A percentile compares a stretch with the other conserved stretches of the same genome.
These are phyloP conservation scores for Globisporangium carolinianum DNA, from an alignment of 352 stramenopile species.

Conservation along the genomic window DNA sequence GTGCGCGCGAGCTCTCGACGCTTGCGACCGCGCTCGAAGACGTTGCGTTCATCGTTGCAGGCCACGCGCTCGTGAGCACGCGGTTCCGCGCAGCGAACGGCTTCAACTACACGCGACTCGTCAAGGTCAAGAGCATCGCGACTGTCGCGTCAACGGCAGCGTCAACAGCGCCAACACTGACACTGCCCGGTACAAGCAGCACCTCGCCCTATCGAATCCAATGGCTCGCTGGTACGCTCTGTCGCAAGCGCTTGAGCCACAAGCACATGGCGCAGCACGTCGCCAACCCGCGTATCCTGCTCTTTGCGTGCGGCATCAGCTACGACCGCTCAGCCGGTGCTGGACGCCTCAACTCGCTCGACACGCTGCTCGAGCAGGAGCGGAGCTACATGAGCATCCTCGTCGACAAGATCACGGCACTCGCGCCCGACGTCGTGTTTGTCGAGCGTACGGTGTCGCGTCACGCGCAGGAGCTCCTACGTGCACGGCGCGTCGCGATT, in stretches of 20 bases:
- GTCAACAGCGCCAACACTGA: slow-evolving; percentile 28
- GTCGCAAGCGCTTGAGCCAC: slow-evolving; percentile 94
- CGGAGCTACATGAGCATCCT: slow-evolving; percentile 96
- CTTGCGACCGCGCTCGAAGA: slow-evolving; percentile 53
- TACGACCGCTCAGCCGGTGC: slow-evolving; percentile 88
- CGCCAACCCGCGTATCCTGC: slow-evolving; percentile 95
- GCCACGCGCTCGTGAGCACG: slow-evolving; percentile 75
- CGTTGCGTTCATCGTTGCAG: slow-evolving; percentile 67
- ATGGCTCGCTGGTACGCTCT: slow-evolving; percentile 94
- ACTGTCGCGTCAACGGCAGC: slow-evolving; percentile 8
- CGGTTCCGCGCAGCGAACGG: slow-evolving; percentile 65
- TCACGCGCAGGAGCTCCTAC: slow-evolving; percentile 91
- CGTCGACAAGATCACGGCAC: slow-evolving; percentile 93
- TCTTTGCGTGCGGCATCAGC: slow-evolving; percentile 94
- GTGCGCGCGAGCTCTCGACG: slow-evolving; percentile 20
- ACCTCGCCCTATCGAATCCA: slow-evolving; percentile 86
- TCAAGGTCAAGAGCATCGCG: slow-evolving; percentile 85
- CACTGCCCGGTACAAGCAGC: slow-evolving; percentile 35
- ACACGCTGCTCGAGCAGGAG: slow-evolving; percentile 95
- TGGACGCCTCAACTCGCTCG: slow-evolving; percentile 89
- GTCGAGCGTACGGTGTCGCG: slow-evolving; percentile 86
- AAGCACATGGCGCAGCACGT: slow-evolving; percentile 94
- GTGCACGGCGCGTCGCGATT: slow-evolving; percentile 87
- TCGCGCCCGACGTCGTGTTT: slow-evolving; percentile 95
- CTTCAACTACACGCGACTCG: slow-evolving; percentile 74